Evolutionary conservation across 1,284 basidiomycete species (phyloP).

Genomic region (Mycocalia duriaeana): DNA sequence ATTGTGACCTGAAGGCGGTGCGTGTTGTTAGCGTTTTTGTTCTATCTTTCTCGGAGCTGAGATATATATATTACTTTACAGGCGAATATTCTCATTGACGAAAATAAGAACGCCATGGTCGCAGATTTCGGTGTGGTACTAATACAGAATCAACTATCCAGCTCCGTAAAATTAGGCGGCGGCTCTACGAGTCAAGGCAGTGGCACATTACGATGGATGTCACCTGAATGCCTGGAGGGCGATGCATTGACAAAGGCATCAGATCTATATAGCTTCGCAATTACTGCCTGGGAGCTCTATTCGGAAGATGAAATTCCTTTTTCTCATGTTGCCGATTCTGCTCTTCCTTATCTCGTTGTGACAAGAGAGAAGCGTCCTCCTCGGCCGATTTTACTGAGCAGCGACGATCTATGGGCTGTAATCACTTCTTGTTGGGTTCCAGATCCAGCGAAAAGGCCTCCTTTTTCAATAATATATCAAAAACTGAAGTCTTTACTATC

Average conservation of each 20-base stretch:
- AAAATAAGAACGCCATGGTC: not conserved
- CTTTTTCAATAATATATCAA: not conserved
- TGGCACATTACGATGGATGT: not conserved
- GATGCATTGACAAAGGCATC: not conserved
- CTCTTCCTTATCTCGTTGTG: not conserved
- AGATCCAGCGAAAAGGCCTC: not conserved
- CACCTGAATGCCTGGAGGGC: not conserved
- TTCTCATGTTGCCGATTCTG: not conserved
- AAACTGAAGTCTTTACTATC: not conserved
- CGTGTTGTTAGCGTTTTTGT: not conserved
- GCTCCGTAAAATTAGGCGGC: not conserved
- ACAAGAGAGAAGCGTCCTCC: not conserved
- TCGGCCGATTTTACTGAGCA: not conserved
- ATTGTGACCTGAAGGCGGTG: not conserved
- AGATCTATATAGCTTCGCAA: not conserved
- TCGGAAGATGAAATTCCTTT: not conserved
- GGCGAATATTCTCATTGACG: not conserved
- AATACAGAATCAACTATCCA: not conserved
- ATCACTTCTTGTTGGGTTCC: not conserved
- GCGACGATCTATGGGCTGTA: not conserved
- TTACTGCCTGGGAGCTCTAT: not conserved
- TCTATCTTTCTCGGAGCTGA: not conserved
- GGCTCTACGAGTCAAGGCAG: not conserved
- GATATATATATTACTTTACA: not conserved
- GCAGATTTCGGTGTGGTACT: not conserved